Base-by-base conservation (phyloP, 2,329 filamentous ascomycete genomes). In the Aureobasidium sp. region DNA sequence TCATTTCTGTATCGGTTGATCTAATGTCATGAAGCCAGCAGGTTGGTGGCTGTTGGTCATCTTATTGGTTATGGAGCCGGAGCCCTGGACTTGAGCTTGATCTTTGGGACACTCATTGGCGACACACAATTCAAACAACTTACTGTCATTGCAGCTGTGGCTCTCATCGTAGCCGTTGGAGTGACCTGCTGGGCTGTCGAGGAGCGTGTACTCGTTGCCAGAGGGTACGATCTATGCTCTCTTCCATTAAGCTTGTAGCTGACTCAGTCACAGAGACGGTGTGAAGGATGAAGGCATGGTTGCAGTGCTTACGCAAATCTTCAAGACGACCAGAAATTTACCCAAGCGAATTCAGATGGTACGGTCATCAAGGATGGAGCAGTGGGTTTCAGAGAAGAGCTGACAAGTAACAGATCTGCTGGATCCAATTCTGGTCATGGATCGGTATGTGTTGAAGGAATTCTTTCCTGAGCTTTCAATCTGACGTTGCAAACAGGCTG, bases 111-210 rank as follows among this genome's bases (percentile, higher is more conserved):
- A 2, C 76, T 82, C 9, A 77, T 95, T 36, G 94, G 93, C 59
- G 87, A 96, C 69, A 92, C 90, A 0, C 94, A 99, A 72, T 97
- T 99, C 81, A 96, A 99, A 77, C 91, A 96, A 71, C 84, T 97
- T 69, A 93, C 87, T 25, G 78, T 93, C 59, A 86, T 97, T 62
- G 87, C 94, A 55, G 88, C 89, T 0, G 67, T 90, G 32, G 84
- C 83, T 54, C 83, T 97, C 64, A 76, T 92, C 32, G 71, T 80
- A 16, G 85, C 89, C 0, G 87, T 92, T 5, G 80, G 83, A 7
- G 77, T 94, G 14, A 97, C 94, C 7, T 96, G 87, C 68, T 97
- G 89, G 85, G 89, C 91, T 44, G 93, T 97, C 3, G 86, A 84
- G 1, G 94, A 99, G 74, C 82, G 89, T 59, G 83, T 96, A 0